These are phyloP conservation scores for Rhexocercosporidium sp. DNA, from an alignment of 2,329 filamentous ascomycete genomes.

Conservation along the genomic window DNA sequence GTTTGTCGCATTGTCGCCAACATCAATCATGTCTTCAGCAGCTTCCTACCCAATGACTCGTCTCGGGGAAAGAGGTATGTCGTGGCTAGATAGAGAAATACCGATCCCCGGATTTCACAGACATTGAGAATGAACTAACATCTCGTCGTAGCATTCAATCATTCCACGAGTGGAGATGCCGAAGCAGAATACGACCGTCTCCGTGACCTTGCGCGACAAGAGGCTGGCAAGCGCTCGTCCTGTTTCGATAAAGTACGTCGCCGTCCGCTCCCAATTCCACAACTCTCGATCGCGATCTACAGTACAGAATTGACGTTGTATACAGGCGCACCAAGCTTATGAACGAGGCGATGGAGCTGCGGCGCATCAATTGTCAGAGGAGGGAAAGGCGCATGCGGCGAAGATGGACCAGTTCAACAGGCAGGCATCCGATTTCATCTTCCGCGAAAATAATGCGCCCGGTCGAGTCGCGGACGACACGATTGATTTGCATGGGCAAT, in stretches of 20 bases:
- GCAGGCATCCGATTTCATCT: constrained; percentile 92
- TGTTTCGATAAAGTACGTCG: constrained; percentile 73
- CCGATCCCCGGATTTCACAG: neutral
- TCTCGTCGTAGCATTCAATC: constrained; percentile 71
- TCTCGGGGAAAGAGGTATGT: constrained; percentile 35
- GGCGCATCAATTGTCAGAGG: constrained; percentile 84
- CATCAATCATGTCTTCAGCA: constrained; percentile 11
- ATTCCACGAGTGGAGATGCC: constrained; percentile 66
- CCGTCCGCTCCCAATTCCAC: constrained; percentile 1
- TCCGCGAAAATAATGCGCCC: constrained; percentile 88
- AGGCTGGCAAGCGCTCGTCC: constrained; percentile 76
- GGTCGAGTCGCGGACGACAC: constrained; percentile 79
- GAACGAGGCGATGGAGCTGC: constrained; percentile 77
- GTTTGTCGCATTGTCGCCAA: neutral
- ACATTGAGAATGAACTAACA: constrained; percentile 17
- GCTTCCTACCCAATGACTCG: constrained; percentile 33
- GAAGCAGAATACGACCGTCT: constrained; percentile 94
- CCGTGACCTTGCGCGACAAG: constrained; percentile 79
- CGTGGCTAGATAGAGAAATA: constrained; percentile 7
- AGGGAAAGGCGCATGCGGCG: constrained; percentile 83
- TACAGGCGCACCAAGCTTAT: constrained; percentile 79
- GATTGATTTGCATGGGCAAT: constrained; percentile 94
- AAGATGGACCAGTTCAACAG: constrained; percentile 89
- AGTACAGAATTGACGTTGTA: constrained; percentile 17
- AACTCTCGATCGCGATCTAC: neutral